phyloP scores from a whole-genome alignment of 495 filamentous ascomycete species.

The Bathelium albidoporum region DNA sequence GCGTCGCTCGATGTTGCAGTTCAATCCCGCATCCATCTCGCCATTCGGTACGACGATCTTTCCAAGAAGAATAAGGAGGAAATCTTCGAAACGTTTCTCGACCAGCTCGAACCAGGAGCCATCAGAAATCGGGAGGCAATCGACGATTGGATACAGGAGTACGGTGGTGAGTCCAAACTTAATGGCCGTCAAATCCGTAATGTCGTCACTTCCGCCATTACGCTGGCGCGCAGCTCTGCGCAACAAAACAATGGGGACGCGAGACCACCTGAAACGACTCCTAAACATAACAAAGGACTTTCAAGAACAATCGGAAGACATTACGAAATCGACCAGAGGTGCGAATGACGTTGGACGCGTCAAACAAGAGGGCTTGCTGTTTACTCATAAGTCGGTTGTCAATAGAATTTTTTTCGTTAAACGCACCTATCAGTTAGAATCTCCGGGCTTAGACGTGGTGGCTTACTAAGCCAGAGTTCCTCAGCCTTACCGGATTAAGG shows the following conservation, averaged over 20 bases:
- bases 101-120: background rate
- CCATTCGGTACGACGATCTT: background rate
- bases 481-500: too few relatives aligned
- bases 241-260: background rate
- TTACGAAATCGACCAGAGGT: background rate
- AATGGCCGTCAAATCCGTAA: background rate
- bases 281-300: background rate
- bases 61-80: background rate
- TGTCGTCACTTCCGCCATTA: background rate
- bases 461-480: too few relatives aligned
- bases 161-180: background rate
- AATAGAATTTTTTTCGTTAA: too few relatives aligned
- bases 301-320: background rate
- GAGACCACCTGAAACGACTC: background rate
- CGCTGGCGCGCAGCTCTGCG: background rate
- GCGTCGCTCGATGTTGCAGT: slow-evolving; percentile 5
- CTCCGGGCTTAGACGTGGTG: too few relatives aligned
- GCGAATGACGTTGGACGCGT: background rate
- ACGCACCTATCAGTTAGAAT: too few relatives aligned
- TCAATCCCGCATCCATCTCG: slow-evolving; percentile 5
- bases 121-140: background rate
- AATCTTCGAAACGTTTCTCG: background rate
- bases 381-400: background rate
- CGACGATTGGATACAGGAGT: background rate
- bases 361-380: background rate